Evolutionary conservation across 768 basidiomycete genomes (phyloP), one percentile per base, ranked within the genome.

Genomic region (Polyporus arcularius): DNA sequence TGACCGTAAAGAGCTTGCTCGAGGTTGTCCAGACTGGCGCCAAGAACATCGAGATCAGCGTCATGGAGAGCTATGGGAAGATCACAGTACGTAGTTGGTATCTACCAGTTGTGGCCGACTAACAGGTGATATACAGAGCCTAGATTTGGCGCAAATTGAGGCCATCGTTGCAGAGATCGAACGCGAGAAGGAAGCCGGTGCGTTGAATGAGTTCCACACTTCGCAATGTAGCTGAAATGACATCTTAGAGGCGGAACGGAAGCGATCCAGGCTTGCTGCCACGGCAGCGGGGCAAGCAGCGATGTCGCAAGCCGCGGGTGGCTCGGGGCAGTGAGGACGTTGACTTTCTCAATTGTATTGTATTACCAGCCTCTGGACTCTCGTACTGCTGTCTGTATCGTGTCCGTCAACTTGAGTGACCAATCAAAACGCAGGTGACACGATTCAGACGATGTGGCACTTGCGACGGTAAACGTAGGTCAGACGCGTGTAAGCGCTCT

Each of bases 1-100:
- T 99, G 50, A 94, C 97, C 0, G 85, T 99, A 63, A 98, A 98
- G 80, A 91, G 90, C 72, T 79, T 99, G 68, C 80, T 99, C 26
- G 97, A 99, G 74, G 96, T 99, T 40, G 97, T 99, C 8, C 97
- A 98, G 77, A 98, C 97, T 2, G 97, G 97, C n/a, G 97, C 97
- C 4, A 98, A 98, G 81, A 99, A 99, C 75, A 98, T 99, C 64
- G 97, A 99, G 74, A 94, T 99, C 68, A 95, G 91, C 63, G 92
- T 98, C 47, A 96, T 98, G 93, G 95, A 97, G 71, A 85, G 88
- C 62, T 98, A 94, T 72, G 92, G 93, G 61, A 91, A 95, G 77
- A 86, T 96, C 56, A 92, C 93, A 47, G 96, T 97, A 65, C 64
- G 84, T 70, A 26, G 21, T 26, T 26, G 21, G 21, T 26, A 26